These are phyloP conservation scores for Krasilnikovozyma curviuscula DNA, from an alignment of 768 basidiomycete species.

Conservation along the genomic window DNA sequence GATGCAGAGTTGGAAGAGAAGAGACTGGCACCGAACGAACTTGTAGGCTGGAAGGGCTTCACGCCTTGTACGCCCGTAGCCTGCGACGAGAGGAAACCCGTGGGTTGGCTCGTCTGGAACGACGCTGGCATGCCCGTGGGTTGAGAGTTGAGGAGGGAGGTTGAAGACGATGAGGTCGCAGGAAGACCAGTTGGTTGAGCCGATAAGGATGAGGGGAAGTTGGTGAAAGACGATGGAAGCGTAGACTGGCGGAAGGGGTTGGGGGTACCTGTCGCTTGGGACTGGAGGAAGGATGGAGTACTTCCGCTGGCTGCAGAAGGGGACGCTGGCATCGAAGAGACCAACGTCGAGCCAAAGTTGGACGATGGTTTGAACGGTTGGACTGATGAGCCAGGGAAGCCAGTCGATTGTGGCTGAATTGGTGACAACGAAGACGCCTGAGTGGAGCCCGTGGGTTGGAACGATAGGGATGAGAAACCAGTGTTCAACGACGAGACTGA, in stretches of 20 bases:
- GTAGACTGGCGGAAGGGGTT: constrained; percentile 9
- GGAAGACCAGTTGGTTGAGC: background rate
- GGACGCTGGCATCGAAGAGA: constrained; percentile 45
- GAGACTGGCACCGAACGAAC: constrained; percentile 56
- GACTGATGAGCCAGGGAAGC: constrained; percentile 35
- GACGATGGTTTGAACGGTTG: constrained; percentile 70
- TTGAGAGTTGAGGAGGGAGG: background rate
- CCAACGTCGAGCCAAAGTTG: constrained; percentile 53
- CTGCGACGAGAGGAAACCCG: too few species aligned
- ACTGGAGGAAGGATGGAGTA: background rate
- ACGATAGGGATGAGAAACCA: background rate
- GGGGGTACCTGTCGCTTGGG: background rate
- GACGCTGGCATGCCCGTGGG: constrained; percentile 7
- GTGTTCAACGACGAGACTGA: constrained; percentile 24
- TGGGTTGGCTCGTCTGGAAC: constrained; percentile 10
- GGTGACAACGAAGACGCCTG: constrained; percentile 14
- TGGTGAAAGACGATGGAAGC: background rate
- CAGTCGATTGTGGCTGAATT: constrained; percentile 35
- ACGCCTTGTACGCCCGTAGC: too few species aligned
- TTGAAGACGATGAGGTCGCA: background rate
- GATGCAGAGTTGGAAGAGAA: too few species aligned
- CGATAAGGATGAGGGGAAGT: background rate
- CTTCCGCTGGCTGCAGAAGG: background rate
- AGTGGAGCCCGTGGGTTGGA: background rate
- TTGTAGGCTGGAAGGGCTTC: constrained; percentile 65